Base-by-base conservation (phyloP, 1,284 basidiomycete genomes). In the Pholiota adiposa region DNA sequence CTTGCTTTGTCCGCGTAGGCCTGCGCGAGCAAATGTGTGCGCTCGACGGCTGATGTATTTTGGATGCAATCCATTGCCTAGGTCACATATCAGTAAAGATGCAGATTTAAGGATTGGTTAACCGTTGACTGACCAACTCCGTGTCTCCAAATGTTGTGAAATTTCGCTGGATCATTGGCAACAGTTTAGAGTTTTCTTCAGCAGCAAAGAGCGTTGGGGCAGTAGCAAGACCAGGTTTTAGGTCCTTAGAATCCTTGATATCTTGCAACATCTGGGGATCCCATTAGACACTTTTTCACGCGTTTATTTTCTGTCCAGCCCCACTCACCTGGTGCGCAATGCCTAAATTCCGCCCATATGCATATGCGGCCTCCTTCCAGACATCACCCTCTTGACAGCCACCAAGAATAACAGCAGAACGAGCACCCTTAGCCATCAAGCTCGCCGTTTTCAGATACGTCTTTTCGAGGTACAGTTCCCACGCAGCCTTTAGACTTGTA, bases 381-480 rank as follows among this genome's bases (percentile, higher is more conserved):
- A 89, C 73, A 66, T 94, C 91, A 14, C 85, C 84, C 70, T 90
- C 86, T 49, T 78, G 80, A 69, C 89, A 92, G 0, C 97, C 97
- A 18, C 96, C 96, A 0, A 99, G 81, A 23, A 97, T 88, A 11
- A 95, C 93, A 0, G 94, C 87, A 12, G 94, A 92, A n/a, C 97
- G 85, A 2, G 93, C 90, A 18, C 89, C 90, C 77, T 98, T 98
- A 1, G 96, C 96, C 83, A 99, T 94, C 63, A 99, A 77, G 72
- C 92, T 94, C 18, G 96, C 97, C 3, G 95, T 97, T 79, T 98
- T 98, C 69, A 99, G 82, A 73, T 98, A 99, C 40, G 93, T 94
- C 79, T 97, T 98, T 69, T 89, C 87, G 73, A 98, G 82, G 77
- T 99, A 99, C 34, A 89, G 79, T 60, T 89, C 88, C 86, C 97